phyloP scores from a whole-genome alignment of 2,329 filamentous ascomycete species.

The Cercospora berteroae region DNA sequence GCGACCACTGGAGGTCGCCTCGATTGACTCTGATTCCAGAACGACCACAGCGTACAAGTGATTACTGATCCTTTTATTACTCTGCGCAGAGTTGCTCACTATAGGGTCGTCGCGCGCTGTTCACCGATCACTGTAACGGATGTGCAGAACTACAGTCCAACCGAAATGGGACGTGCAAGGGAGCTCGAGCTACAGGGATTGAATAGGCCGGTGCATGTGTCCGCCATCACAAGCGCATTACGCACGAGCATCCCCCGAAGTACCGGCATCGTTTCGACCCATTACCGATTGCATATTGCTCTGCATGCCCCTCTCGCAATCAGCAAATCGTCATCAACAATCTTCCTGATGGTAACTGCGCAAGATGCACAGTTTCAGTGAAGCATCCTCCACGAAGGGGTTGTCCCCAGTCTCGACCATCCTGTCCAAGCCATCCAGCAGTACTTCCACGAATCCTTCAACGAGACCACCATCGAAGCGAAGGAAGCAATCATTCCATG shows the following conservation, averaged over 20 bases:
- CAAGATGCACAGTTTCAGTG: background rate
- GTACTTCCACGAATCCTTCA: constrained; percentile 4
- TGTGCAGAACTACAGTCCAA: background rate
- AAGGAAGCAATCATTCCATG: constrained; percentile 7
- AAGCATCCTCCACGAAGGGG: background rate
- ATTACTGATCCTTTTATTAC: background rate
- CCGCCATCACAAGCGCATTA: background rate
- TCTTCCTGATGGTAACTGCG: background rate
- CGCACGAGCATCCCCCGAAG: background rate
- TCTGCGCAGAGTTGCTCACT: background rate
- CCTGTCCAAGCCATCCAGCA: background rate
- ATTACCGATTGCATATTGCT: background rate
- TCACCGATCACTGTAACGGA: background rate
- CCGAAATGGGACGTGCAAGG: background rate
- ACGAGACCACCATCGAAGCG: constrained; percentile 1
- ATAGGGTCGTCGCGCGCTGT: background rate
- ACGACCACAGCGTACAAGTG: background rate
- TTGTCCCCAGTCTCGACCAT: background rate
- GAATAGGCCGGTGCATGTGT: background rate
- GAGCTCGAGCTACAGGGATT: background rate
- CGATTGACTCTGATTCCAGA: background rate
- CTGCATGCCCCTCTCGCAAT: background rate
- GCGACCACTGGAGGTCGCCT: no score
- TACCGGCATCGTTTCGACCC: background rate
- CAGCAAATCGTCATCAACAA: background rate